A percentile compares a stretch with the other conserved stretches of the same genome.
phyloP scores from a whole-genome alignment of 106 monocot species.

The Vanilla planifolia region DNA sequence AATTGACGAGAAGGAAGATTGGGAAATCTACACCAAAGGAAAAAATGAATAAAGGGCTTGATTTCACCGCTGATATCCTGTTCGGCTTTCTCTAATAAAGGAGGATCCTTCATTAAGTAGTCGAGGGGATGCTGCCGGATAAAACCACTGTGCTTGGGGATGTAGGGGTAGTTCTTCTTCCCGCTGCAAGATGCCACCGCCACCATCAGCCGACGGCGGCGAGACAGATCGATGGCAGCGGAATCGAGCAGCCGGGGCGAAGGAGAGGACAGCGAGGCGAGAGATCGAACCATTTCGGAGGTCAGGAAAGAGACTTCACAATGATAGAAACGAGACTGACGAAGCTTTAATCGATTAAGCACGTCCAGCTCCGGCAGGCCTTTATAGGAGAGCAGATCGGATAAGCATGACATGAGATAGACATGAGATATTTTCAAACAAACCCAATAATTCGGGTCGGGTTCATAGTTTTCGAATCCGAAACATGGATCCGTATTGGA shows the following conservation, averaged over 20 bases:
- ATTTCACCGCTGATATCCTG: conserved; percentile 47
- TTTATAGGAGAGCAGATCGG: too few relatives aligned
- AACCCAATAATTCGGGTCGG: too few relatives aligned
- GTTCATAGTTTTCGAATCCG: too few relatives aligned
- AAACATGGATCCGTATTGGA: too few relatives aligned
- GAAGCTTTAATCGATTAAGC: too few relatives aligned
- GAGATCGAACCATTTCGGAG: conserved; percentile 4
- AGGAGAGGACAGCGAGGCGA: not conserved
- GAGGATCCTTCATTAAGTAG: conserved; percentile 29
- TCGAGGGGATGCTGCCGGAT: conserved; percentile 67
- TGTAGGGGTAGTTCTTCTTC: conserved; percentile 26
- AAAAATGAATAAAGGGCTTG: not conserved
- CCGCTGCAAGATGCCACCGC: conserved; percentile 15
- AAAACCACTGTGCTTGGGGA: conserved; percentile 68
- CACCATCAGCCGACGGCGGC: not conserved
- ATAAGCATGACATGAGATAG: too few relatives aligned
- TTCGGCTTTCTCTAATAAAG: conserved; percentile 55
- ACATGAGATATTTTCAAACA: too few relatives aligned
- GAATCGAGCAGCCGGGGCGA: not conserved
- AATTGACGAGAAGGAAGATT: conserved; percentile 7
- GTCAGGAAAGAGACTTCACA: too few relatives aligned
- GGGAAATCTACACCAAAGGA: not conserved
- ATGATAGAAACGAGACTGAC: too few relatives aligned
- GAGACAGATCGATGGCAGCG: not conserved
- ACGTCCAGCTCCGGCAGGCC: too few relatives aligned